Base-by-base conservation (phyloP, 2,329 filamentous ascomycete species). In the Grosmannia serpens region DNA sequence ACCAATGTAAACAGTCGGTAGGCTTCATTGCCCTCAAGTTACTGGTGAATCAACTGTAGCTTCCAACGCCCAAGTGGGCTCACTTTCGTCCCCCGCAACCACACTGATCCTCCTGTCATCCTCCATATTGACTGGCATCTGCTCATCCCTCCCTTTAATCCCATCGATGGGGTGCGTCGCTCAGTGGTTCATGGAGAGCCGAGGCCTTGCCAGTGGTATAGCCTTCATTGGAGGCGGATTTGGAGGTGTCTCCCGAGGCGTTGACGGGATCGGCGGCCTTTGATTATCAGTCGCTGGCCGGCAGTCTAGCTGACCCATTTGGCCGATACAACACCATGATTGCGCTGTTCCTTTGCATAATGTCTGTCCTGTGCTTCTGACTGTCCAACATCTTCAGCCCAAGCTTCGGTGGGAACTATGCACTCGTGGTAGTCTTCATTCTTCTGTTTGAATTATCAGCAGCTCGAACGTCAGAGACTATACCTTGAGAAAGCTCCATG, bases 401-500 rank as follows among this genome's bases (percentile, higher is more conserved):
- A 44, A 44, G 13, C 77, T 74, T 77, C 0, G 70, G 31, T 6
- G 31, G 73, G 26, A 79, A 73, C 1, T 68, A 77, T n/a, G 69
- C 78, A 0, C 68, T 89, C 56, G 74, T 88, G 2, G 78, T 91
- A 57, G 77, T 82, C 2, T 94, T 88, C 65, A 78, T 81, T 0
- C 71, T 89, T 1, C 66, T 88, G 1, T 91, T 94, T 69, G 89
- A 89, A 1, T 89, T 95, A 84, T 83, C 1, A 88, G 84, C 55
- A 89, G 90, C 2, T 85, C 82, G 61, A 91, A 91, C 64, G 85
- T 95, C 61, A 84, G 82, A n/a, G n/a, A n/a, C n/a, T n/a, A n/a
- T n/a, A n/a, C n/a, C n/a, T n/a, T n/a, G n/a, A n/a, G n/a, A n/a
- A n/a, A n/a, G n/a, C n/a, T n/a, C n/a, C n/a, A n/a, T n/a, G n/a